Percentiles rank a stretch among this genome's conserved stretches.
phyloP scores from a whole-genome alignment of 139 green algal species.

The Asterochloris erici region DNA sequence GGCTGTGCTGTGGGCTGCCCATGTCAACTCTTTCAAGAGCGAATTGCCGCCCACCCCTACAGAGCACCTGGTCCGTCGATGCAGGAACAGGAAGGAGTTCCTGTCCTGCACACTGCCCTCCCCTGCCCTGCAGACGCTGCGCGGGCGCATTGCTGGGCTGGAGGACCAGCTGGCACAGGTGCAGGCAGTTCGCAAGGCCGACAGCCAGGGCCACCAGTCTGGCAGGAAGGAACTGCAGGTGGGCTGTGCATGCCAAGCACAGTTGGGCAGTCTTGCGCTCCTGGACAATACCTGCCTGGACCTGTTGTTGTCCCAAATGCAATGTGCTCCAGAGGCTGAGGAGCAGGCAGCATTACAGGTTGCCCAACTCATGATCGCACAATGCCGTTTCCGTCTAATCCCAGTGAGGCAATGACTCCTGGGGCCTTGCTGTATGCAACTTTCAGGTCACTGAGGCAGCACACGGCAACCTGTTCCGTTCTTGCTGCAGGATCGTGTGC shows the following conservation, averaged over 20 bases:
- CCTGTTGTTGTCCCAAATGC: neutral
- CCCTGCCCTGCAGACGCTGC: neutral
- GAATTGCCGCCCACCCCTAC: too few relatives aligned
- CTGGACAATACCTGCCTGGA: neutral
- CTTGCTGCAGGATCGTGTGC: constrained; percentile 13
- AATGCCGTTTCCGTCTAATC: neutral
- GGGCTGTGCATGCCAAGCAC: neutral
- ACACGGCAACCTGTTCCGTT: neutral
- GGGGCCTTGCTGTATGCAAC: neutral
- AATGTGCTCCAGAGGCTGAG: neutral
- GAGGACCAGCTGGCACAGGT: constrained; percentile 22
- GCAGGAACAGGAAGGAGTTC: too few relatives aligned
- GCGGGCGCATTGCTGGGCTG: constrained; percentile 19
- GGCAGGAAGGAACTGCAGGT: constrained; percentile 24
- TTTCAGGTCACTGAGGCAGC: neutral
- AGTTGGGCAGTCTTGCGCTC: neutral
- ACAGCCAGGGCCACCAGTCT: constrained; percentile 6
- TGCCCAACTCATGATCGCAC: neutral
- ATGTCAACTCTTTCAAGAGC: too few relatives aligned
- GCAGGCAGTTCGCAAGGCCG: constrained; percentile 15
- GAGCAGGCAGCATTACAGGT: too few relatives aligned
- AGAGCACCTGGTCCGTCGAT: too few relatives aligned
- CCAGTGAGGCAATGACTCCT: neutral
- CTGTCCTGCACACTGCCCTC: neutral
- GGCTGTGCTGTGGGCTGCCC: too few relatives aligned